Conservation (phyloP, 2,329 filamentous ascomycete genomes). For the Ceratocystis diversiconidia region DNA sequence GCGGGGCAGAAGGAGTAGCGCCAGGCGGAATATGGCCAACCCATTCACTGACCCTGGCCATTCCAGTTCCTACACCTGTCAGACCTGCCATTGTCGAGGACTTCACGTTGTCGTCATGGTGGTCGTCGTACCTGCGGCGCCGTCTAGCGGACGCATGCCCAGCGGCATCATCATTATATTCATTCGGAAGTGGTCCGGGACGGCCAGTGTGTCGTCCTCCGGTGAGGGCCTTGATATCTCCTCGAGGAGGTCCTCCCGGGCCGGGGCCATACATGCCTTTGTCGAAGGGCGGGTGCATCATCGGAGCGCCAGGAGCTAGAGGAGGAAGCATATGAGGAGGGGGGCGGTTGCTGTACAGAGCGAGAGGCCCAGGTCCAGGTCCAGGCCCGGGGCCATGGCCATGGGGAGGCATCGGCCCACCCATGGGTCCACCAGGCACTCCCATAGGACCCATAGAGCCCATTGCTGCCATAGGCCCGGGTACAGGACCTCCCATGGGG, state of each 20-base stretch:
- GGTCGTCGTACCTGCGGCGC: constrained; percentile 17
- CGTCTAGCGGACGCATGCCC: constrained; percentile 17
- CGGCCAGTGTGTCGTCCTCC: constrained; percentile 12
- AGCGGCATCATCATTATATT: constrained; percentile 18
- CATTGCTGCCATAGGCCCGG: constrained; percentile 3
- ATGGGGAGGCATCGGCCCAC: constrained; percentile 7
- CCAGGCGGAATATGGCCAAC: constrained; percentile 34
- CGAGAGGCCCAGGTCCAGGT: constrained; percentile 1
- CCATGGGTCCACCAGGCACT: constrained; percentile 12
- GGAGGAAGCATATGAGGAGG: constrained; percentile 13
- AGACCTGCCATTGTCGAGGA: constrained; percentile 36
- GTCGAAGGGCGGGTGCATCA: constrained; percentile 11
- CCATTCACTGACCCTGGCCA: constrained; percentile 37
- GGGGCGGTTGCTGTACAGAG: constrained; percentile 12
- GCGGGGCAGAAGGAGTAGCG: constrained; percentile 24
- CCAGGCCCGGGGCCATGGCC: neutral
- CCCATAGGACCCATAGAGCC: constrained; percentile 13
- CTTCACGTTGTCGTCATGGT: constrained; percentile 19
- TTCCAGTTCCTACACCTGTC: constrained; percentile 31
- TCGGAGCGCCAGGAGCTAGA: constrained; percentile 3
- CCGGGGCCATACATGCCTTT: constrained; percentile 15
- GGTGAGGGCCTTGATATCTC: constrained; percentile 11
- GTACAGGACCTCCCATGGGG: constrained; percentile 5
- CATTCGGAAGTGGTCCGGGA: constrained; percentile 8
- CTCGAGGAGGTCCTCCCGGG: constrained; percentile 16